Percentiles rank a stretch among this genome's conserved stretches.
phyloP scores from a whole-genome alignment of 345 rosid species.

The Lagerstroemia speciosa region DNA sequence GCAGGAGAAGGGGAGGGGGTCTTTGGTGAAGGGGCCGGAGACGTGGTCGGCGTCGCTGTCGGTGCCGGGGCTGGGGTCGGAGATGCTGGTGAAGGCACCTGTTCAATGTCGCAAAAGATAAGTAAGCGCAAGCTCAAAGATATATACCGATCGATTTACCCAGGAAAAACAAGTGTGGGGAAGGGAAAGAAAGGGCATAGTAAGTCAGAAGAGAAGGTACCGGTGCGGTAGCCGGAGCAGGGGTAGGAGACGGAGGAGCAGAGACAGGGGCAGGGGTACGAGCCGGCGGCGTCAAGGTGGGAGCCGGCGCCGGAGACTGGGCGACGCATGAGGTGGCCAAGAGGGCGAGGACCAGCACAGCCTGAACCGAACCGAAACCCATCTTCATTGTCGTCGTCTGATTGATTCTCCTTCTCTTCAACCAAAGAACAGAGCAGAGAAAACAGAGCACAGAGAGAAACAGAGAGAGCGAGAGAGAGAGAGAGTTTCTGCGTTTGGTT shows the following conservation, averaged over 20 bases:
- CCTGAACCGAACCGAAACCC: slow-evolving; percentile 30
- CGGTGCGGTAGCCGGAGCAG: slow-evolving; percentile 26
- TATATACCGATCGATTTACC: not conserved
- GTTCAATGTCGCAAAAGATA: slow-evolving; percentile 12
- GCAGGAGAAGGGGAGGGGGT: slow-evolving; percentile 20
- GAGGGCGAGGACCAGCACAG: slow-evolving; percentile 40
- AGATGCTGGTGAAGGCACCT: slow-evolving; percentile 33
- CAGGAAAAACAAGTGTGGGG: not conserved
- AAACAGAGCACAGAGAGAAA: not conserved
- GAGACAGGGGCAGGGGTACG: slow-evolving; percentile 21
- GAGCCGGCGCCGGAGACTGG: slow-evolving; percentile 63
- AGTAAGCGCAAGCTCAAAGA: not conserved
- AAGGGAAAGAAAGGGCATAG: not conserved
- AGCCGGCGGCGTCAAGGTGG: slow-evolving; percentile 20
- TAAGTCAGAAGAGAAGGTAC: slow-evolving; percentile 8
- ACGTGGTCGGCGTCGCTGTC: slow-evolving; percentile 13
- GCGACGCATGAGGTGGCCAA: slow-evolving; percentile 60
- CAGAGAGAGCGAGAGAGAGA: not conserved
- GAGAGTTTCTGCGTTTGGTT: not conserved
- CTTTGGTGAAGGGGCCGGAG: slow-evolving; percentile 16
- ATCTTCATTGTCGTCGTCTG: slow-evolving; percentile 17
- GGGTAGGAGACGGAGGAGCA: slow-evolving; percentile 16
- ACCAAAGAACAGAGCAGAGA: not conserved
- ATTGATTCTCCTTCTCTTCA: not conserved
- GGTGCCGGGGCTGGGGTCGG: slow-evolving; percentile 22